Evolutionary conservation across 306 rosid species (phyloP).

Genomic region (Gillenia trifoliata): DNA sequence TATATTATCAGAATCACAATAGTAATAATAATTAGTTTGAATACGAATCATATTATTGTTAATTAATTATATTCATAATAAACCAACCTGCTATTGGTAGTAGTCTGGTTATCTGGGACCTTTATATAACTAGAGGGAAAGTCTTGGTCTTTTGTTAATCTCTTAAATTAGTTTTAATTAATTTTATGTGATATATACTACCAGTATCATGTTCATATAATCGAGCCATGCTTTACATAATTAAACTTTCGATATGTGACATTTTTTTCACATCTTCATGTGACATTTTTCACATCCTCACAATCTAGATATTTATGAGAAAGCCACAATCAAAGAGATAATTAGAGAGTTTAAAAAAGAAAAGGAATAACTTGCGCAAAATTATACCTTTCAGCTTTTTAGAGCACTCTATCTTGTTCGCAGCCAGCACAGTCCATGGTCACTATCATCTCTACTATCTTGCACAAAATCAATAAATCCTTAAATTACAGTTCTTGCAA

Average conservation of each 20-base stretch:
- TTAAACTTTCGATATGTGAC: too few relatives aligned
- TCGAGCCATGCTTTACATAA: too few relatives aligned
- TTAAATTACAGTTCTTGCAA: neutral
- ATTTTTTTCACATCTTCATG: too few relatives aligned
- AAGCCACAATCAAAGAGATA: neutral
- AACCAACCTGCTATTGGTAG: neutral
- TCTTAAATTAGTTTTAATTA: neutral
- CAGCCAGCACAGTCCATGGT: slow-evolving; percentile 68
- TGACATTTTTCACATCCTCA: too few relatives aligned
- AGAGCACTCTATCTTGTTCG: slow-evolving; percentile 61
- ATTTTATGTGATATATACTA: neutral
- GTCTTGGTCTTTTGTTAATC: neutral
- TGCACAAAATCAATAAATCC: slow-evolving; percentile 13
- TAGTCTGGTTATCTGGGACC: neutral
- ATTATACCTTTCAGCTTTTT: slow-evolving; percentile 47
- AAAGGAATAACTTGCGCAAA: neutral
- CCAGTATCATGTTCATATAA: too few relatives aligned
- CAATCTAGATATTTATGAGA: neutral
- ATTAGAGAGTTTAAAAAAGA: neutral
- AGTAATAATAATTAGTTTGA: neutral
- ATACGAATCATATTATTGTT: too few relatives aligned
- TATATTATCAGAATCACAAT: neutral
- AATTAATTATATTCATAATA: too few relatives aligned
- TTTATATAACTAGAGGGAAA: neutral
- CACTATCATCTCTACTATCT: slow-evolving; percentile 61